Evolutionary conservation across 257 asterid genomes (phyloP).

Genomic region (Ocimum tenuiflorum): DNA sequence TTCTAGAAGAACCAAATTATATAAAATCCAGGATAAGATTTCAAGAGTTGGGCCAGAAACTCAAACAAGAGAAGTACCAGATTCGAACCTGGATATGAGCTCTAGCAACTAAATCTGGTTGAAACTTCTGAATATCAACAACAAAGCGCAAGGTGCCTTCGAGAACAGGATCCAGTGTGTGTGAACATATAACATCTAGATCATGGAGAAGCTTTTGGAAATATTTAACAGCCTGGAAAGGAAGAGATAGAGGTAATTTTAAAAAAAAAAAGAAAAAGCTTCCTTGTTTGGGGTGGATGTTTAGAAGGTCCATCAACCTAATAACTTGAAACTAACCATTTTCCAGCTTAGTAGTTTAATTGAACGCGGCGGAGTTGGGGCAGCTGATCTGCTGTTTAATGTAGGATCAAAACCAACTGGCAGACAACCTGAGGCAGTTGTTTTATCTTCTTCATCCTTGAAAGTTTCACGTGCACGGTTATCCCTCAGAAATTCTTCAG

Average conservation of each 20-base stretch:
- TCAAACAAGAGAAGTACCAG: constrained; percentile 10
- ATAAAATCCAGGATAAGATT: constrained; percentile 4
- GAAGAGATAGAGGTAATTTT: constrained; percentile 4
- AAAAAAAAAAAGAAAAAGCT: not conserved
- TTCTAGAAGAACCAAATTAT: not conserved
- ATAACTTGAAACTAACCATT: constrained; percentile 45
- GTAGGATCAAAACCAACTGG: constrained; percentile 94
- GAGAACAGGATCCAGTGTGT: constrained; percentile 58
- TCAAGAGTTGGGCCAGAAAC: not conserved
- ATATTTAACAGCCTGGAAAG: constrained; percentile 76
- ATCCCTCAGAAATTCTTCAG: constrained; percentile 54
- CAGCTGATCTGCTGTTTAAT: constrained; percentile 84
- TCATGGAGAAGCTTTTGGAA: constrained; percentile 96
- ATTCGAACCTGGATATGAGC: constrained; percentile 76
- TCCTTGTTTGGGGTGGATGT: not conserved
- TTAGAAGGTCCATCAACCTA: constrained; percentile 7
- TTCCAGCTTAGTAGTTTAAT: constrained; percentile 81
- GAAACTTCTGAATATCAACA: constrained; percentile 72
- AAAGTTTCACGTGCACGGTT: constrained; percentile 32
- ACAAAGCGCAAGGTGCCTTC: constrained; percentile 71
- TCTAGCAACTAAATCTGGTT: constrained; percentile 89
- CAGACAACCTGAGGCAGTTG: constrained; percentile 89
- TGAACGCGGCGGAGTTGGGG: constrained; percentile 98
- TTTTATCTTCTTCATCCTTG: constrained; percentile 44
- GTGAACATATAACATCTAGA: constrained; percentile 68